Base-by-base conservation (phyloP, 306 rosid species). In the Senna siamea region DNA sequence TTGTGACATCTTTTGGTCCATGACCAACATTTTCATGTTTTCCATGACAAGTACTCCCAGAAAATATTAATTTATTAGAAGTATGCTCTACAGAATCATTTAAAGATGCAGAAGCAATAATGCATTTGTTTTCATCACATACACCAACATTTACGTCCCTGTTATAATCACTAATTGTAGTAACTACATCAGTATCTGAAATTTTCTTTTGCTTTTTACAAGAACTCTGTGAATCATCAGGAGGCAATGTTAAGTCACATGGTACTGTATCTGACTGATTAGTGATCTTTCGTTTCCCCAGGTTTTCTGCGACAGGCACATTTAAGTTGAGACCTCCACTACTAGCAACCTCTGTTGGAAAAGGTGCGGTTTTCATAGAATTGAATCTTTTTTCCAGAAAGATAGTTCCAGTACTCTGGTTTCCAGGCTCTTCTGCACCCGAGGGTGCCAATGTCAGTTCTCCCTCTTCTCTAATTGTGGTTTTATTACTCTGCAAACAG, bases 151-250 rank as follows among this genome's bases (percentile, higher is more conserved):
- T 79, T 74, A 66, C 61, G 79, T 76, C 65, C 26, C 73, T 48
- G 65, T 74, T 77, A 67, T 72, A 11, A 75, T 81, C 83, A 81
- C 58, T 82, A 75, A 63, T 70, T 74, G 59, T 82, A 74, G 46
- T 76, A 78, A 56, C 83, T 41, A 68, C 72, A 78, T 89, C 86
- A 52, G 59, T 53, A 79, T 76, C 87, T 70, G 88, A 81, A 80
- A 76, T 38, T 43, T 75, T 74, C 86, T 85, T 94, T 82, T 78
- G 89, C 77, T 85, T 94, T 86, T 94, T 91, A 58, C 60, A 69
- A 59, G 86, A 81, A 53, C 72, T 70, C 55, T 53, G 80, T 70
- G 76, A 69, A 67, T 83, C 83, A 84, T 83, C 85, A 61, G 90
- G 76, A 72, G 76, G 46, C 37, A 75, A 54, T 40, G 50, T 76